Conservation (phyloP, 129 eudicot species). For the Rutidosis leptorrhynchoides region DNA sequence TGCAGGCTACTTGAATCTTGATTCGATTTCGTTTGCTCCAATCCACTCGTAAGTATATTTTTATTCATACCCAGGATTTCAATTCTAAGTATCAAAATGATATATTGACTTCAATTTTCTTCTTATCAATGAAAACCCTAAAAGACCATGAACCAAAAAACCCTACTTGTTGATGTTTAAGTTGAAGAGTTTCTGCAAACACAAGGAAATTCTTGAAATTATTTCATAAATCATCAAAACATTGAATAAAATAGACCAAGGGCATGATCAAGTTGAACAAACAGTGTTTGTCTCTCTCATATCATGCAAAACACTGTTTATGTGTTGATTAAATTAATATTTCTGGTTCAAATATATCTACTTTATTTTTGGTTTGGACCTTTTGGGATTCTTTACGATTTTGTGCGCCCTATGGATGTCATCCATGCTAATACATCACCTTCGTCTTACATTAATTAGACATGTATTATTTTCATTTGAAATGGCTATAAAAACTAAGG, state of each 20-base stretch:
- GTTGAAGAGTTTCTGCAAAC: background rate
- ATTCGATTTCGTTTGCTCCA: constrained; percentile 25
- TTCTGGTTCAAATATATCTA: constrained; percentile 27
- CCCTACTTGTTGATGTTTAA: constrained; percentile 23
- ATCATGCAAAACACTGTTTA: constrained; percentile 65
- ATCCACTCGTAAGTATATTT: constrained; percentile 32
- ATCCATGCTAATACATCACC: constrained; percentile 29
- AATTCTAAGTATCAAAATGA: background rate
- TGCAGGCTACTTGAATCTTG: constrained; percentile 37
- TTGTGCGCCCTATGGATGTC: constrained; percentile 57
- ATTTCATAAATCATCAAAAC: background rate
- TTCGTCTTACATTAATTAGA: constrained; percentile 26
- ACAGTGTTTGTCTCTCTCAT: constrained; percentile 41
- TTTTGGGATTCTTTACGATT: constrained; percentile 53
- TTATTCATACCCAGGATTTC: background rate
- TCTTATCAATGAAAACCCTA: constrained; percentile 25
- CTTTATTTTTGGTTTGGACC: constrained; percentile 47
- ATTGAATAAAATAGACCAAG: constrained; percentile 7
- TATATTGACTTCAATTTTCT: constrained; percentile 5
- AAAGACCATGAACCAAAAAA: constrained; percentile 20
- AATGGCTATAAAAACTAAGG: too few species aligned
- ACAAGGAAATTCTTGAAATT: constrained; percentile 20
- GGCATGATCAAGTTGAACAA: constrained; percentile 22
- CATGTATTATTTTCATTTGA: too few species aligned
- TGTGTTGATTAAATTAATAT: constrained; percentile 32